These are phyloP conservation scores for Phialophora macrospora DNA, from an alignment of 2,329 filamentous ascomycete species.

Conservation along the genomic window DNA sequence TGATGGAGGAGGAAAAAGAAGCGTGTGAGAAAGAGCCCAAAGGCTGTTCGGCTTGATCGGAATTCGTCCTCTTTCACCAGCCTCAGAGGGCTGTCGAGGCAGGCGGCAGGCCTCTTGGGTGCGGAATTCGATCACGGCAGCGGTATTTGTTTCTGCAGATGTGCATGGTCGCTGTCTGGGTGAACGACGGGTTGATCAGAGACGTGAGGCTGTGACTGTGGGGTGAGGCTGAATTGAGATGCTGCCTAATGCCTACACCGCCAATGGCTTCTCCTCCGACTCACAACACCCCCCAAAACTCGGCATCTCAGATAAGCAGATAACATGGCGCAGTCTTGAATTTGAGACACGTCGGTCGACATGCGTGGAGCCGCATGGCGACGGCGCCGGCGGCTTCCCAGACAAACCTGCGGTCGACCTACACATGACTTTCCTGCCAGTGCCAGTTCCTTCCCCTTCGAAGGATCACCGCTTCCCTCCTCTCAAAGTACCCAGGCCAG, in stretches of 20 bases:
- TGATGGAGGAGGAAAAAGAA: background rate
- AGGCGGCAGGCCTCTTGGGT: background rate
- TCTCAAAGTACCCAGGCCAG: background rate
- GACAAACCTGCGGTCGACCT: background rate
- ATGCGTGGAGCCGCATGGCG: background rate
- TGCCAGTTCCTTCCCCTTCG: background rate
- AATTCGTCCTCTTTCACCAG: background rate
- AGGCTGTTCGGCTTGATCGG: background rate
- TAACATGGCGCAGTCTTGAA: background rate
- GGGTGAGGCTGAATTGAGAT: constrained; percentile 9
- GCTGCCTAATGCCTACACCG: constrained; percentile 2
- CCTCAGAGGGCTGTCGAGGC: background rate
- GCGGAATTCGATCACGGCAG: background rate
- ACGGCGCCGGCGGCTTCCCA: background rate
- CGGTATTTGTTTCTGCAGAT: background rate
- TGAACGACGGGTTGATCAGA: background rate
- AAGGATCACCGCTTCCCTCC: background rate
- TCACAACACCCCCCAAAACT: background rate
- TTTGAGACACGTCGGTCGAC: background rate
- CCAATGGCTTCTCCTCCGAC: background rate
- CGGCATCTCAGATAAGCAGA: background rate
- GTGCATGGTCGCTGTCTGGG: background rate
- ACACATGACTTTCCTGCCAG: background rate
- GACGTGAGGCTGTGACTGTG: background rate
- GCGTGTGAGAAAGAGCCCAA: background rate